phyloP scores from a whole-genome alignment of 2,329 filamentous ascomycete species.

The Apiospora sp. region DNA sequence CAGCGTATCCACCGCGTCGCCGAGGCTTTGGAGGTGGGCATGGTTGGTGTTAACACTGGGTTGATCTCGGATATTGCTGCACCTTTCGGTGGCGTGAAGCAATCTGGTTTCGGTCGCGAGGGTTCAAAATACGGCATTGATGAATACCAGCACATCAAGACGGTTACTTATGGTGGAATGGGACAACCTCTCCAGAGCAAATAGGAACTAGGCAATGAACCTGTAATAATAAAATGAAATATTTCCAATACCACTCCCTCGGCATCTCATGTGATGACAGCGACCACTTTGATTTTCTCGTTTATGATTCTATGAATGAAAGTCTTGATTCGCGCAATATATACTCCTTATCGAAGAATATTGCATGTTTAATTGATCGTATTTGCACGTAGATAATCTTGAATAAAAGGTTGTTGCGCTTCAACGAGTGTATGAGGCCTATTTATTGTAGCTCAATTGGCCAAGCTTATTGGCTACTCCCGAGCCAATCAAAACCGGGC shows the following conservation, averaged over 20 bases:
- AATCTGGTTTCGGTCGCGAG: conserved; percentile 82
- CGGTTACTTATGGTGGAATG: conserved; percentile 62
- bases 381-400: no score
- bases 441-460: not conserved
- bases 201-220: not conserved
- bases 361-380: not conserved
- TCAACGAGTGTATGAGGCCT: not conserved
- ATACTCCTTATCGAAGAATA: not conserved
- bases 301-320: no score
- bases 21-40: conserved; percentile 80
- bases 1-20: conserved; percentile 68
- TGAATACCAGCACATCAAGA: conserved; percentile 80
- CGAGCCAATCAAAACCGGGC: conserved; percentile 14
- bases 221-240: conserved; percentile 4
- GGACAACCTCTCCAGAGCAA: conserved; percentile 60
- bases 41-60: conserved; percentile 87
- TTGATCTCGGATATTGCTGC: conserved; percentile 65
- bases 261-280: not conserved
- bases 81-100: conserved; percentile 82
- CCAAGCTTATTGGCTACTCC: conserved; percentile 3
- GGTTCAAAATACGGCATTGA: conserved; percentile 79
- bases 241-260: not conserved
- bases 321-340: no score
- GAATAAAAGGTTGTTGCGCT: not conserved
- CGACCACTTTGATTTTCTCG: not conserved